Evolutionary conservation across 164 flowering plant genomes (phyloP).

Genomic region (Buxus sempervirens): DNA sequence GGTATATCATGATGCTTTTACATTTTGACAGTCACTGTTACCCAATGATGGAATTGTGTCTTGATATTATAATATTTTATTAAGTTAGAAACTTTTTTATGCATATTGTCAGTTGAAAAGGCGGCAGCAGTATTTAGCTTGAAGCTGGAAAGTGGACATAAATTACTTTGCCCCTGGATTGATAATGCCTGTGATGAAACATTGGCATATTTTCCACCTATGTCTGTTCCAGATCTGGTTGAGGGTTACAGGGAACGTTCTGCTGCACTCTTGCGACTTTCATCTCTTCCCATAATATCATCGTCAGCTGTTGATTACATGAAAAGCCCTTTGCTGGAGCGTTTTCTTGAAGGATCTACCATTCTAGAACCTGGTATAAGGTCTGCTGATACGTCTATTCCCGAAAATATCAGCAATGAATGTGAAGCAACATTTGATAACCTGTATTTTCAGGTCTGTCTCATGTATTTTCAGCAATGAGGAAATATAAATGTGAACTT

Average conservation of each 20-base stretch:
- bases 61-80: neutral
- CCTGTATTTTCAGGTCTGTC: slow-evolving; percentile 70
- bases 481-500: neutral
- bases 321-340: slow-evolving; percentile 63
- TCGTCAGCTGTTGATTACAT: slow-evolving; percentile 54
- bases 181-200: slow-evolving; percentile 81
- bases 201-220: slow-evolving; percentile 74
- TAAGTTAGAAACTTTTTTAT: neutral
- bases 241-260: slow-evolving; percentile 60
- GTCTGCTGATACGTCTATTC: slow-evolving; percentile 21
- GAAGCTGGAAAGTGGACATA: slow-evolving; percentile 92
- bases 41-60: neutral
- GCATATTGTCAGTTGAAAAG: slow-evolving; percentile 71
- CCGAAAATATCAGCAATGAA: slow-evolving; percentile 30
- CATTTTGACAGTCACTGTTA: neutral
- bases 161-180: slow-evolving; percentile 80
- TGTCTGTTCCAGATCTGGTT: slow-evolving; percentile 48
- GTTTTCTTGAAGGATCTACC: slow-evolving; percentile 45
- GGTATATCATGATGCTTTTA: slow-evolving; percentile 36
- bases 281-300: slow-evolving; percentile 73
- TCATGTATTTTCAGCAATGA: neutral
- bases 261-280: slow-evolving; percentile 47
- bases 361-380: slow-evolving; percentile 25
- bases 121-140: slow-evolving; percentile 88
- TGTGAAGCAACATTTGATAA: slow-evolving; percentile 34